Evolutionary conservation across 2,329 filamentous ascomycete genomes (phyloP), one percentile per base, ranked within the genome.

Genomic region (Fusarium azukiicola): DNA sequence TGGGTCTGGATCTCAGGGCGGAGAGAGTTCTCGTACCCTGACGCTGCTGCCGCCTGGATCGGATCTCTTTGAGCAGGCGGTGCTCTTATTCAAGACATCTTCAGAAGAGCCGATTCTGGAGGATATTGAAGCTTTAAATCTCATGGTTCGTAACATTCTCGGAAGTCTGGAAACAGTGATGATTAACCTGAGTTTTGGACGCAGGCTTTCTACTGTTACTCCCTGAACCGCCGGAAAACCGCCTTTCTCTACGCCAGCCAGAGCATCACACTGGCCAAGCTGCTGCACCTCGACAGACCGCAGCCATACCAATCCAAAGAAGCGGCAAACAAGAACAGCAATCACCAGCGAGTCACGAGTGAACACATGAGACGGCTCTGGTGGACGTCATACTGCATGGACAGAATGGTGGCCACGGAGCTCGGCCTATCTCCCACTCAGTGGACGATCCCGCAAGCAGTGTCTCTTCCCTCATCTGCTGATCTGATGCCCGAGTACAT

Each of bases 191-290:
- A 32, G 27, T 21, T 42, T 10, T 36, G 56, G 36, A 9, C 23
- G 16, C 32, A 75, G 73, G 73, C 73, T 4, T 75, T 75, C 40
- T 75, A 75, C n/a, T 75, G 73, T 17, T 75, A 75, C 38, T 75
- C 64, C 11, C 49, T 73, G 23, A 75, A 75, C 66, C 73, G 73
- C 50, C 56, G 70, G 17, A 69, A 75, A 54, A 73, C 70, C 12
- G 73, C 73, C 8, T 75, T 75, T 36, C 56, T 61, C n/a, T 75
- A 75, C 16, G 64, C 70, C 16, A 73, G 66, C 36, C 70, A 73
- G 23, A 75, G 73, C 44, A 75, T 69, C 21, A 69, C 73, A 9
- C 38, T 75, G 12, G 64, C 70, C 1, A 73, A 73, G 13, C 66
- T 75, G 1, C 16, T 75, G 2, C 66, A 73, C 19, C 47, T 73